A percentile compares a stretch with the other conserved stretches of the same genome.
Evolutionary conservation across 371 early-diverging fungal species (phyloP).

Genomic region (Mortierella sp.): DNA sequence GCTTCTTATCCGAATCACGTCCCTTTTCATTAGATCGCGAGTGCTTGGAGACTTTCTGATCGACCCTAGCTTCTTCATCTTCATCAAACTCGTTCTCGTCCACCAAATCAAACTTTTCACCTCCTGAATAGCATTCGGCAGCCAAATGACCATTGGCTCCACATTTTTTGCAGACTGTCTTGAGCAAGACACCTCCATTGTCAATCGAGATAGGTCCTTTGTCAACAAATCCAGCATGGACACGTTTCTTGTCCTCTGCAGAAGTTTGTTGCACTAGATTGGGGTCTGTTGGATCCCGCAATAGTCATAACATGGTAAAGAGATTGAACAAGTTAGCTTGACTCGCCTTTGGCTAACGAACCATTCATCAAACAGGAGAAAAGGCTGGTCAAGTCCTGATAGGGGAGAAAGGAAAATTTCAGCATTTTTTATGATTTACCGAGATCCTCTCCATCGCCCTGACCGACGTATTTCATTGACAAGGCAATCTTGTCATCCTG

Average conservation of each 20-base stretch:
- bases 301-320: too few species aligned
- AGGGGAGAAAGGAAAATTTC: too few species aligned
- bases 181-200: constrained; percentile 41
- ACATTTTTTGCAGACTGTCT: constrained; percentile 48
- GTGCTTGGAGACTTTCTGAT: neutral
- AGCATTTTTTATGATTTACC: constrained; percentile 16
- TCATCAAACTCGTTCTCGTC: constrained; percentile 27
- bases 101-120: constrained; percentile 43
- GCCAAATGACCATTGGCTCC: constrained; percentile 47
- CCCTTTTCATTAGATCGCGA: neutral
- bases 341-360: too few species aligned
- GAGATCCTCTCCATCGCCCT: constrained; percentile 41
- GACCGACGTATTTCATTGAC: constrained; percentile 49
- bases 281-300: constrained; percentile 26
- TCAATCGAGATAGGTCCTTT: constrained; percentile 44
- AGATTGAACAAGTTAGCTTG: too few species aligned
- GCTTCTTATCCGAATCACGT: constrained; percentile 10
- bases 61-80: neutral
- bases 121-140: constrained; percentile 40
- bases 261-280: constrained; percentile 41
- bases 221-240: constrained; percentile 38
- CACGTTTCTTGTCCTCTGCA: constrained; percentile 31
- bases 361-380: too few species aligned
- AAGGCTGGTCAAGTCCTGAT: too few species aligned
- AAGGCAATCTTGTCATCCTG: constrained; percentile 50